Base-by-base conservation (phyloP, 2,329 filamentous ascomycete species). In the Capronia coronata region DNA sequence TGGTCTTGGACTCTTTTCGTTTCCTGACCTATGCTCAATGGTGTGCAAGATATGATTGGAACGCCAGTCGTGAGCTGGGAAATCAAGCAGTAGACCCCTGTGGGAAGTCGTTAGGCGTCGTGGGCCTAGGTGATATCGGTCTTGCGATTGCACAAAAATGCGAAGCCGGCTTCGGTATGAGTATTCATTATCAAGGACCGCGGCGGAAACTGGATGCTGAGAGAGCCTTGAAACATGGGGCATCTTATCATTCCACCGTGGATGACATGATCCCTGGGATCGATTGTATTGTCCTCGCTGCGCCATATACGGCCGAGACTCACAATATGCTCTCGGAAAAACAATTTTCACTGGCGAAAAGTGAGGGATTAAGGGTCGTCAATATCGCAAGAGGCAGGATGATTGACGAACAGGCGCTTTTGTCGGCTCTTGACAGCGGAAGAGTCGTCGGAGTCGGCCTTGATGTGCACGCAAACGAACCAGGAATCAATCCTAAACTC, bases 311-410 rank as follows among this genome's bases (percentile, higher is more conserved):
- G 11, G n/a, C 21, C 16, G 45, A 47, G 2, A 47, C 37, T 9
- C 29, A 30, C 14, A 34, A 47, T 10, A 27, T 45, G 19, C 14
- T 45, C 3, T 45, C 43, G 25, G 14, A 16, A 30, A 19, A n/a
- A 19, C 30, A 45, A n/a, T 45, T 45, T 14, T 10, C 29, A 21
- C 30, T 37, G 29, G 43, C 43, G 1, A 34, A 35, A 18, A 19
- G 9, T 13, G 34, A 21, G 14, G 83, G 83, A 6, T 81, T 85
- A 0, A 75, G 84, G 2, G 79, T 91, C 2, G 72, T 93, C 43
- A 91, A 91, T 54, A 85, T 90, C 0, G 86, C 86, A 1, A 73
- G 87, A 22, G 87, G 87, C 1, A 86, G 86, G 0, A 86, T 89
- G 43, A 85, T 89, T 56, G 86, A 90, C 50, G 87, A 93, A 63